Base-by-base conservation (phyloP, 768 basidiomycete genomes). In the Leccinellum albellum region DNA sequence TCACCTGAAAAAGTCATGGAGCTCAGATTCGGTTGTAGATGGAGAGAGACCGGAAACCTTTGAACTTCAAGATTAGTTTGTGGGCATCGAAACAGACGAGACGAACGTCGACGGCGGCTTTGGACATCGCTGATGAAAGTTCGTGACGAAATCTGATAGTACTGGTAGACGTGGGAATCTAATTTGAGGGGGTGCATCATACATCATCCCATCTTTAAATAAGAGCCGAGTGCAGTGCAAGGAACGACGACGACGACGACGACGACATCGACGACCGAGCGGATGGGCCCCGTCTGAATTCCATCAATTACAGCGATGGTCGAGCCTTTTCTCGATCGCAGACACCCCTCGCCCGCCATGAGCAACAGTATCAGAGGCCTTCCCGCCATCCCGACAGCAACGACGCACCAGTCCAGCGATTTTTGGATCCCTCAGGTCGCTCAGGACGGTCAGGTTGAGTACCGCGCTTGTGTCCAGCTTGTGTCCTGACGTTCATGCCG, bases 401-500 rank as follows among this genome's bases (percentile, higher is more conserved):
- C 55, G 0, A 50, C 57, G 3, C 45, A 61, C 49, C 53, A 48
- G 26, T 78, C 81, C 17, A 84, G 79, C 63, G 89, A 95, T 64
- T 94, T 88, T 69, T 98, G 95, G 95, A 86, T 94, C 62, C 95
- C 95, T 10, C 84, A 87, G 65, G 83, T 96, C 50, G 87, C 89
- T 2, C 71, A 79, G 14, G 83, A 88, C 60, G 91, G 92, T 58
- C 90, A 91, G 82, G 93, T 94, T 64, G 61, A 78, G 71, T 56
- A 32, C 29, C 50, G 20, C 55, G 54, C 58, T 56, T 40, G 4
- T 31, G 23, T 21, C 17, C 10, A 44, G 9, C 29, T 51, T 63
- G 24, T 32, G 35, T 29, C 15, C 10, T 50, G 51, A 47, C n/a
- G 5, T 28, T n/a, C 21, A 24, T 9, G 29, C 21, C 31, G 31